A percentile compares a stretch with the other conserved stretches of the same genome.
Conservation (phyloP, 164 flowering plant genomes). For the Malania oleifera region DNA sequence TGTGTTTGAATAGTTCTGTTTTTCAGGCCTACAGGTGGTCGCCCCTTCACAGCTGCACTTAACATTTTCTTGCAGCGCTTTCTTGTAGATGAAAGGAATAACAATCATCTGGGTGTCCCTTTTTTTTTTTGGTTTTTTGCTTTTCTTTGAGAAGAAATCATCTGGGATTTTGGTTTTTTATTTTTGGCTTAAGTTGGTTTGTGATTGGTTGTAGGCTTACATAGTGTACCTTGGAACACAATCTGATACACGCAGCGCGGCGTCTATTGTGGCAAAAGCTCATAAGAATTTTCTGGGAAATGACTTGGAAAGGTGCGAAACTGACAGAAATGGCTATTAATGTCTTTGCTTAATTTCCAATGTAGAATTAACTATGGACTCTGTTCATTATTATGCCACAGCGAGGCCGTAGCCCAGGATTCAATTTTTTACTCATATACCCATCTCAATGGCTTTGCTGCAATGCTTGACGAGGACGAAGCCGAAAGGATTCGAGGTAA, state of each 20-base stretch:
- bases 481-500: slow-evolving; percentile 48
- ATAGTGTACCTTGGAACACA: slow-evolving; percentile 72
- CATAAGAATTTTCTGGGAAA: slow-evolving; percentile 52
- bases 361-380: background rate
- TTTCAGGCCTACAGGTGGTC: no score
- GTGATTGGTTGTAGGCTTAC: slow-evolving; percentile 57
- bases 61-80: no score
- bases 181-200: no score
- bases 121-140: background rate
- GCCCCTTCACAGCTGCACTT: no score
- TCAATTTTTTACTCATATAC: slow-evolving; percentile 57
- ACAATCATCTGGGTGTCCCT: background rate
- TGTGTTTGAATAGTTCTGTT: no score
- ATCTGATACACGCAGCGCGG: slow-evolving; percentile 32
- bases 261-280: slow-evolving; percentile 23
- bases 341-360: slow-evolving; percentile 11
- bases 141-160: background rate
- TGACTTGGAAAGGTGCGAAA: slow-evolving; percentile 38
- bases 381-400: slow-evolving; percentile 5
- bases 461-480: slow-evolving; percentile 57
- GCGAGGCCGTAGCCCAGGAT: slow-evolving; percentile 42
- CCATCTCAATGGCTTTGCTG: slow-evolving; percentile 70
- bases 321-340: background rate
- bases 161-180: no score
- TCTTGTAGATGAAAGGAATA: no score